Evolutionary conservation across 2,329 filamentous ascomycete genomes (phyloP).

Genomic region (Thielaviopsis ethacetica): DNA sequence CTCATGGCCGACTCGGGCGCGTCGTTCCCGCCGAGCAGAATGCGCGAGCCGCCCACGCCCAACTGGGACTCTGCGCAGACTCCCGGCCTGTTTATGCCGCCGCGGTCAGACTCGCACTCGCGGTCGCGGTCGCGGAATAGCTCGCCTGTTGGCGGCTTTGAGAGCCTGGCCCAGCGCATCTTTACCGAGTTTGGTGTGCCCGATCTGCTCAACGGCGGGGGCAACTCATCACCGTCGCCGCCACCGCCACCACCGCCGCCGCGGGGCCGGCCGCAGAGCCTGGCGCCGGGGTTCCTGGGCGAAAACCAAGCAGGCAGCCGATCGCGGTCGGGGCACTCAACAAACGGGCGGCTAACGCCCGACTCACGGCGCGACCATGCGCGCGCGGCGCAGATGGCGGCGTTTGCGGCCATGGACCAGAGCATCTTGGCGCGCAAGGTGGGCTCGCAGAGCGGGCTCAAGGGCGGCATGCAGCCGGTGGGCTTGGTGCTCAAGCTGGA

Average conservation of each 20-base stretch:
- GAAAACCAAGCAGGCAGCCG: not conserved
- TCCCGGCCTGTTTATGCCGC: slow-evolving; percentile 11
- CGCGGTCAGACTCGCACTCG: slow-evolving; percentile 26
- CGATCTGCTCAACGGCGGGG: slow-evolving; percentile 14
- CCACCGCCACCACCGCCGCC: not conserved
- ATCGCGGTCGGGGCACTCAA: slow-evolving; percentile 1
- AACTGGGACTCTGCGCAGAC: slow-evolving; percentile 12
- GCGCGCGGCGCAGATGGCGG: slow-evolving; percentile 35
- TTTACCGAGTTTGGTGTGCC: slow-evolving; percentile 42
- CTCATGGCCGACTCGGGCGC: slow-evolving; percentile 38
- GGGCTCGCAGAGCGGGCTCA: slow-evolving; percentile 26
- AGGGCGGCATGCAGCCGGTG: slow-evolving; percentile 14
- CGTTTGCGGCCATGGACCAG: slow-evolving; percentile 48
- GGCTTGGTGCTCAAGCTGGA: slow-evolving; percentile 14
- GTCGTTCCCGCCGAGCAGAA: slow-evolving; percentile 18
- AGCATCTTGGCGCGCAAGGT: slow-evolving; percentile 41
- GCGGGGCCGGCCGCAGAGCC: slow-evolving; percentile 31
- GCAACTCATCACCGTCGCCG: not conserved
- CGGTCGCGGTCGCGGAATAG: slow-evolving; percentile 25
- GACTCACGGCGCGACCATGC: slow-evolving; percentile 4
- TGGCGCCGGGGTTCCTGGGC: slow-evolving; percentile 5
- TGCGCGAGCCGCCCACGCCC: slow-evolving; percentile 12
- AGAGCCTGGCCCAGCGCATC: slow-evolving; percentile 46
- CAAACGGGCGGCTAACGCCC: not conserved
- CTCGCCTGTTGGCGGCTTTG: slow-evolving; percentile 39